Evolutionary conservation across 2,329 filamentous ascomycete species (phyloP).

Genomic region (Apiospora pterosperma): DNA sequence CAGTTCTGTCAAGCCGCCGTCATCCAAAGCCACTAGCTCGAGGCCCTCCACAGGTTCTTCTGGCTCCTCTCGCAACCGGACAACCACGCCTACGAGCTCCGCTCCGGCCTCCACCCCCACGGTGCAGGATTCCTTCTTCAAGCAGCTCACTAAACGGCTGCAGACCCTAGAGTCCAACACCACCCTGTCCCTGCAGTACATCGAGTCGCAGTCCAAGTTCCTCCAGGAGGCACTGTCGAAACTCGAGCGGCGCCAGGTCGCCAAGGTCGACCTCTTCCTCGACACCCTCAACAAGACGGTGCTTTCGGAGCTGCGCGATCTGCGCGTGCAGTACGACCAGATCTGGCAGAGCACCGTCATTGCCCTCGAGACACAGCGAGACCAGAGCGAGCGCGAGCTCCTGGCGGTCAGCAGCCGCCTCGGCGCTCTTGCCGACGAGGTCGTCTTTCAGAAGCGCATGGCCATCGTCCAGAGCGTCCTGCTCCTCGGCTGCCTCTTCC

Average conservation of each 20-base stretch:
- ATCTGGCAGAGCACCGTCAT: constrained; percentile 95
- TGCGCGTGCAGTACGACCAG: constrained; percentile 87
- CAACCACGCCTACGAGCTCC: constrained; percentile 35
- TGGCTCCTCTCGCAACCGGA: constrained; percentile 30
- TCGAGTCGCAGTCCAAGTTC: constrained; percentile 91
- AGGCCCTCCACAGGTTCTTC: constrained; percentile 16
- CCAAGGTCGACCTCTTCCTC: constrained; percentile 79
- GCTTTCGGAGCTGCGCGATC: constrained; percentile 71
- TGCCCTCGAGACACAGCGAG: constrained; percentile 83
- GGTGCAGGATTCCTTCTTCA: constrained; percentile 97
- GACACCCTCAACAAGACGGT: constrained; percentile 85
- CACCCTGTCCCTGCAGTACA: constrained; percentile 89
- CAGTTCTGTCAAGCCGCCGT: constrained; percentile 25
- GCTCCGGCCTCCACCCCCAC: constrained; percentile 63
- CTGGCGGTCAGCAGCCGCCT: constrained; percentile 77
- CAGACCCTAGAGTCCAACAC: constrained; percentile 90
- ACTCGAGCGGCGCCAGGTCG: constrained; percentile 81
- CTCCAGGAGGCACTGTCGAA: constrained; percentile 82
- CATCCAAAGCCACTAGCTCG: constrained; percentile 18
- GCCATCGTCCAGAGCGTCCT: constrained; percentile 87
- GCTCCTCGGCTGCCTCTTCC: constrained; percentile 77
- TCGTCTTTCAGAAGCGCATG: constrained; percentile 85
- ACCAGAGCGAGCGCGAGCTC: constrained; percentile 79
- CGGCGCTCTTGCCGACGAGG: constrained; percentile 88
- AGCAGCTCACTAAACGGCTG: constrained; percentile 88